phyloP scores from a whole-genome alignment of 1,139 yeast species.

The Debaryomycetaceae sp. region DNA sequence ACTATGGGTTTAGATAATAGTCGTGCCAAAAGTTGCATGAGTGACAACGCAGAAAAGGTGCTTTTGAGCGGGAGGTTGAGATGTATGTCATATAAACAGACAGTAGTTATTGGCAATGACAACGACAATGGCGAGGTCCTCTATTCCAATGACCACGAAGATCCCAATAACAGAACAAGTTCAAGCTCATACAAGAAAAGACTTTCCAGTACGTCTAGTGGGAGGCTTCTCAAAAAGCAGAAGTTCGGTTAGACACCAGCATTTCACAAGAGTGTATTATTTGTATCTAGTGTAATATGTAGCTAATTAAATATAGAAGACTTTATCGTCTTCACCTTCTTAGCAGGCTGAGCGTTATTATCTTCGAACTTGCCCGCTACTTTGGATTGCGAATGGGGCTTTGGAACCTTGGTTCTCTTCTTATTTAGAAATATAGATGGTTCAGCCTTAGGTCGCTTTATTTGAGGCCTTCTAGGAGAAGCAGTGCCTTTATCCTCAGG shows the following conservation, averaged over 20 bases:
- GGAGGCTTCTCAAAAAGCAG: conserved; percentile 24
- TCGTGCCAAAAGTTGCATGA: conserved; percentile 58
- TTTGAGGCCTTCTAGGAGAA: conserved; percentile 1
- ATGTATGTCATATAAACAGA: conserved; percentile 65
- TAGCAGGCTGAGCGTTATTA: conserved; percentile 10
- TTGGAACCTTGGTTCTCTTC: conserved; percentile 9
- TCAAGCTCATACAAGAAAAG: conserved; percentile 23
- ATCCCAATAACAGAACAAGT: conserved; percentile 19
- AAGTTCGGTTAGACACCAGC: conserved; percentile 8
- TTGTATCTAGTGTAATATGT: neutral
- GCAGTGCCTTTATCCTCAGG: neutral
- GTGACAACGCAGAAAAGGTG: conserved; percentile 58
- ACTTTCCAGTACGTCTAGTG: conserved; percentile 22
- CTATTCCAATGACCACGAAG: conserved; percentile 21
- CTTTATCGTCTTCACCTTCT: conserved; percentile 19
- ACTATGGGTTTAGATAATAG: conserved; percentile 68
- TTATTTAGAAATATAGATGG: conserved; percentile 22
- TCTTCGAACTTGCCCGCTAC: conserved; percentile 1
- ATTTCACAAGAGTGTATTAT: neutral
- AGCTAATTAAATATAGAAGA: conserved; percentile 30
- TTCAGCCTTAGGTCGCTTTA: conserved; percentile 12
- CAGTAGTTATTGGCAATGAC: conserved; percentile 47
- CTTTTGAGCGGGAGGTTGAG: conserved; percentile 72
- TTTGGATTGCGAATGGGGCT: neutral
- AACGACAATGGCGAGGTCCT: conserved; percentile 15